Conservation (phyloP, 1,284 basidiomycete species). For the Tausonia pullulans region DNA sequence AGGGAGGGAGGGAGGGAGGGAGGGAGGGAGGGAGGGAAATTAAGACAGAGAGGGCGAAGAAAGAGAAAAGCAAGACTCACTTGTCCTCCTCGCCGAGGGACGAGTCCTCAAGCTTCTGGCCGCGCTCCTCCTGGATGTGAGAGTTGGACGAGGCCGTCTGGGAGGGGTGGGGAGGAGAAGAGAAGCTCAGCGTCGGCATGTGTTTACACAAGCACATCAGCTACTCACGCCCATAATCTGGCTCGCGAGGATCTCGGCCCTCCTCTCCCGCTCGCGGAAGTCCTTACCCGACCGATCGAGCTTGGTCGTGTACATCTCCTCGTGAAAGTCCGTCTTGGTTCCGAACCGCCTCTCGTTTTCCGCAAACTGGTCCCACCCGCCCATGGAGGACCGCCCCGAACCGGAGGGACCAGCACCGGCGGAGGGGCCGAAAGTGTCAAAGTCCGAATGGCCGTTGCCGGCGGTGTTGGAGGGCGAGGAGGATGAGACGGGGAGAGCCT, state of each 20-base stretch:
- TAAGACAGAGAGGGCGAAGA: not conserved
- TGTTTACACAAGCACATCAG: not conserved
- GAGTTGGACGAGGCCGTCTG: slow-evolving; percentile 61
- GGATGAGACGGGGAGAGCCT: slow-evolving; percentile 26
- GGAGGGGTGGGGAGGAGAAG: slow-evolving; percentile 4
- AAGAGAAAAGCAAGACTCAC: slow-evolving; percentile 39
- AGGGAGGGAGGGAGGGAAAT: slow-evolving; percentile 1
- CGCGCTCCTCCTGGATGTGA: slow-evolving; percentile 85
- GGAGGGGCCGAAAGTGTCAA: slow-evolving; percentile 30
- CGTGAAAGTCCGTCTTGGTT: slow-evolving; percentile 80
- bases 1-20: slow-evolving; percentile 3
- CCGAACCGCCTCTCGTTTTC: slow-evolving; percentile 90
- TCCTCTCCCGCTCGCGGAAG: slow-evolving; percentile 77
- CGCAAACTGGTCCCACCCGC: slow-evolving; percentile 89
- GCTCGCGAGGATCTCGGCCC: slow-evolving; percentile 76
- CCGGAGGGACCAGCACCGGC: not conserved
- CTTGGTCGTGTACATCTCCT: slow-evolving; percentile 91
- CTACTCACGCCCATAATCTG: slow-evolving; percentile 71
- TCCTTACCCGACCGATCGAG: slow-evolving; percentile 74
- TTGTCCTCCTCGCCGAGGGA: slow-evolving; percentile 89
- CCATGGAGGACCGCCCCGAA: too few relatives aligned
- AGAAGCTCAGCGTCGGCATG: slow-evolving; percentile 1
- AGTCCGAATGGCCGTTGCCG: slow-evolving; percentile 22
- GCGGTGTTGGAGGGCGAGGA: slow-evolving; percentile 22
- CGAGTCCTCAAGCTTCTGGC: slow-evolving; percentile 54